Conservation (phyloP, 176 grass and related monocot species). For the Alopecurus myosuroides region DNA sequence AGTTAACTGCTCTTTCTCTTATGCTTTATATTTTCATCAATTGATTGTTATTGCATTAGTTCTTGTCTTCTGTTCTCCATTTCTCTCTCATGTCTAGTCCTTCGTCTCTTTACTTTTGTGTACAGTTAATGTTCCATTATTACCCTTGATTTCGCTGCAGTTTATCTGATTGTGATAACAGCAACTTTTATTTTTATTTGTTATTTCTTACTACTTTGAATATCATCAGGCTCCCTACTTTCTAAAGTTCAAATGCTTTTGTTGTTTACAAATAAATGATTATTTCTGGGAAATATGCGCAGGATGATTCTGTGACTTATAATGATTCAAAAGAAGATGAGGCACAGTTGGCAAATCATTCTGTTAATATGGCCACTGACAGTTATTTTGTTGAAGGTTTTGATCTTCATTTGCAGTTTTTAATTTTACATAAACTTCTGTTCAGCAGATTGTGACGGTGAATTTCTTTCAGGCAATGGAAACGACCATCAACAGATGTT, state of each 20-base stretch:
- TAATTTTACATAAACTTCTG: not conserved
- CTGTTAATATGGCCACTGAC: conserved; percentile 3
- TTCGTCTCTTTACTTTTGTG: not conserved
- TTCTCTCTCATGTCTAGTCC: not conserved
- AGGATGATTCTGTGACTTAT: conserved; percentile 35
- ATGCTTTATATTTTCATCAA: not conserved
- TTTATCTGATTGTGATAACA: not conserved
- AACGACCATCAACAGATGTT: not conserved
- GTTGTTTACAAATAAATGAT: not conserved
- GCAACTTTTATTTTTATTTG: not conserved
- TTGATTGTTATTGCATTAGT: not conserved
- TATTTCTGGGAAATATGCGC: conserved; percentile 10
- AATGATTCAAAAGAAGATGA: conserved; percentile 14
- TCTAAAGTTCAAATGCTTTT: conserved; percentile 11
- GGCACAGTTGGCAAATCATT: not conserved
- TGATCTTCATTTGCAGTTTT: not conserved
- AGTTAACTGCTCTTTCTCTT: not conserved
- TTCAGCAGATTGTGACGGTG: not conserved
- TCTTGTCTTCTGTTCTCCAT: not conserved
- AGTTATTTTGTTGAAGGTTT: conserved; percentile 15
- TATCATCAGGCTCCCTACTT: not conserved
- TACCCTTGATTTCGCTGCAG: not conserved
- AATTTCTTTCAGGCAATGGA: not conserved
- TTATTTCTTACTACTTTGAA: not conserved
- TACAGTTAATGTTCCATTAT: not conserved